Evolutionary conservation across 306 rosid species (phyloP).

Genomic region (Vigna radiata): DNA sequence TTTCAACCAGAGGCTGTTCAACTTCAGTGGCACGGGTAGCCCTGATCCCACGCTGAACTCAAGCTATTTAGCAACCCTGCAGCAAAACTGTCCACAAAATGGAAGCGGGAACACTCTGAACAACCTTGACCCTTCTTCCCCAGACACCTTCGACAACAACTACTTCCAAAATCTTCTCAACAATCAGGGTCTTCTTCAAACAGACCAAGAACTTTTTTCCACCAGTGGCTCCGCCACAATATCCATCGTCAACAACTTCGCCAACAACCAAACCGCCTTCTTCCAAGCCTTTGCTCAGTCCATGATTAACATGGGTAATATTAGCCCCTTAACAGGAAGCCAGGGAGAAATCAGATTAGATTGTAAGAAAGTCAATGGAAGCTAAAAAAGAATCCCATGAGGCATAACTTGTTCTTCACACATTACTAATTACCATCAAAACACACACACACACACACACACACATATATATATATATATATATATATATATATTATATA

Average conservation of each 20-base stretch:
- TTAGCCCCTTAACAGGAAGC: constrained; percentile 59
- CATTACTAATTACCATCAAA: neutral
- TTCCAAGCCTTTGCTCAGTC: constrained; percentile 71
- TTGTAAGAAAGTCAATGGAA: constrained; percentile 68
- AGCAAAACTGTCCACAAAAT: constrained; percentile 68
- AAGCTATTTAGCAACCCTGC: constrained; percentile 54
- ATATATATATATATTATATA: too few species aligned
- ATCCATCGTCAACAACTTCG: constrained; percentile 60
- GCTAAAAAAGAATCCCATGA: constrained; percentile 32
- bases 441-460: neutral
- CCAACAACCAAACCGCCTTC: constrained; percentile 63
- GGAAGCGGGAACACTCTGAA: constrained; percentile 51
- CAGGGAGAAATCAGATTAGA: constrained; percentile 71
- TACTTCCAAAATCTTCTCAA: constrained; percentile 61
- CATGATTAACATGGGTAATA: constrained; percentile 81
- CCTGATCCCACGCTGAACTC: constrained; percentile 70
- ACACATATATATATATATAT: too few species aligned
- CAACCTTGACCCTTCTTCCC: constrained; percentile 63
- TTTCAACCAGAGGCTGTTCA: constrained; percentile 61
- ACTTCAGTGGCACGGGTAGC: constrained; percentile 56
- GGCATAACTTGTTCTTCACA: neutral
- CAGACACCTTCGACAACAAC: constrained; percentile 63
- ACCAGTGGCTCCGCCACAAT: constrained; percentile 51
- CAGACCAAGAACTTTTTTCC: constrained; percentile 71
- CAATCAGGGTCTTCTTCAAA: constrained; percentile 63